Base-by-base conservation (phyloP, 2,329 filamentous ascomycete species). In the Nemania serpens region DNA sequence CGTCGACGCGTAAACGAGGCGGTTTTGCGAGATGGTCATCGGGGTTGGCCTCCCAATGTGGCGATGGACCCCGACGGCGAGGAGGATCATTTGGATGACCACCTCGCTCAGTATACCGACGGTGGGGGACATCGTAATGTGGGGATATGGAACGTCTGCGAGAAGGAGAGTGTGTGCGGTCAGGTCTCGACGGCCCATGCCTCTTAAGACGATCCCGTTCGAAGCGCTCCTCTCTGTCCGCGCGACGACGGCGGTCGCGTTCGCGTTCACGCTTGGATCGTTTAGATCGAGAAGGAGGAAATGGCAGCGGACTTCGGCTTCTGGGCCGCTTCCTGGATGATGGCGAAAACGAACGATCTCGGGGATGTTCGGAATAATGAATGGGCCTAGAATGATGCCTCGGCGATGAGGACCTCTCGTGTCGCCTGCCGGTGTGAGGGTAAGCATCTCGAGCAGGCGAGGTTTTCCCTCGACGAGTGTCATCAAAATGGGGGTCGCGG, bases 281-380 rank as follows among this genome's bases (percentile, higher is more conserved):
- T 68, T 82, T 82, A 25, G 76, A 73, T 51, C 75, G 75, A 34
- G 73, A 74, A 5, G 70, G 68, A 2, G 71, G 74, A 20, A 74
- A 69, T 1, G 79, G 69, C 13, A 68, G 75, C n/a, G 70, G 76
- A 49, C 77, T 81, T 52, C 75, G 75, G 59, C 75, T 81, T 59
- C 79, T 75, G 49, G 75, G 73, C 52, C 79, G 74, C 66, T 81
- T 81, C 37, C 74, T 64, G 5, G 77, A 75, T 22, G 75, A 70
- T 33, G 77, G 74, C 3, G 78, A 78, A 57, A 71, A 71, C 34
- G 67, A 71, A 46, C 66, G 71, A 56, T 72, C 70, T 51, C 73
- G 73, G 36, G 66, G 70, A 52, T 65, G 74, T 57, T 73, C 74
- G 51, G 74, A 74, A 55, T 73, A 74, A 45, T 71, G 61, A 63